Conservation (phyloP, 805 yeast species). For the Yarrowia alimentaria region DNA sequence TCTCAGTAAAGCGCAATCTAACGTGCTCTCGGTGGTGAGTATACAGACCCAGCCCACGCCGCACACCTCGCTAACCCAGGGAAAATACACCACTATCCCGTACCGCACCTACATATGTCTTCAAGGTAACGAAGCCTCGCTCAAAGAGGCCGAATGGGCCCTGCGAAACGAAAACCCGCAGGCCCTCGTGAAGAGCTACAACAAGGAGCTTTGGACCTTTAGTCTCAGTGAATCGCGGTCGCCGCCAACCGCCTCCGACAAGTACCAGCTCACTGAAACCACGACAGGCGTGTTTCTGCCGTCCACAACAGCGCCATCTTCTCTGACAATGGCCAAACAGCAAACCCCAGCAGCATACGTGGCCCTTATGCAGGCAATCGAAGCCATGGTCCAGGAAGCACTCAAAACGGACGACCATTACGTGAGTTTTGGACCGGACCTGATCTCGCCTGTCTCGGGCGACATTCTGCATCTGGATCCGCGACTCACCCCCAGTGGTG, state of each 20-base stretch:
- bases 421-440: constrained; percentile 31
- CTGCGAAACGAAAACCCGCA: constrained; percentile 31
- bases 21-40: constrained; percentile 27
- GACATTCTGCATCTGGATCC: constrained; percentile 33
- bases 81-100: constrained; percentile 18
- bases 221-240: constrained; percentile 28
- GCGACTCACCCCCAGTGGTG: constrained; percentile 32
- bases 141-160: constrained; percentile 35
- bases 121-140: constrained; percentile 15
- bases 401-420: constrained; percentile 27
- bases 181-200: constrained; percentile 32
- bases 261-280: constrained; percentile 34
- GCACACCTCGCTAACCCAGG: constrained; percentile 3
- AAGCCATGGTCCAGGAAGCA: constrained; percentile 28
- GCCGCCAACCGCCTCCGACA: constrained; percentile 31
- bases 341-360: constrained; percentile 32
- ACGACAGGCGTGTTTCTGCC: constrained; percentile 36
- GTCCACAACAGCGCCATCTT: constrained; percentile 31
- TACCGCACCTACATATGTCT: constrained; percentile 19
- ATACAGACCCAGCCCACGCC: neutral
- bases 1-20: constrained; percentile 24
- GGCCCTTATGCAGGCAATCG: constrained; percentile 34
- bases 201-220: constrained; percentile 38
- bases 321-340: constrained; percentile 8
- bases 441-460: constrained; percentile 29